Conservation (phyloP, 192 early-diverging fungal species). For the Haplosporangium gracile region DNA sequence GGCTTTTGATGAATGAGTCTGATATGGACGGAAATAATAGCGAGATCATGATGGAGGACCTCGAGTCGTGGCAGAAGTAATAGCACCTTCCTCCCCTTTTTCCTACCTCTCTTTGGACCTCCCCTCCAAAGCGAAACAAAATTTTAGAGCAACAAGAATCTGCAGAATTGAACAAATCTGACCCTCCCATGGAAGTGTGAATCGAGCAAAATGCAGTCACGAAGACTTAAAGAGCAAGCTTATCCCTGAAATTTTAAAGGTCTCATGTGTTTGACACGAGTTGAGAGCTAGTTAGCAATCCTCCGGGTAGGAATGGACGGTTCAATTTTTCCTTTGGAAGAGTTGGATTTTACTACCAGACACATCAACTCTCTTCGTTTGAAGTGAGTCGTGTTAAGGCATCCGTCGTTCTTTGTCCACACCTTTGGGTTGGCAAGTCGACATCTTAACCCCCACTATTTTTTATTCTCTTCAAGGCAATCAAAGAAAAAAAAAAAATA, state of each 20-base stretch:
- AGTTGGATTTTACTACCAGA: constrained; percentile 42
- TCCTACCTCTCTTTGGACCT: neutral
- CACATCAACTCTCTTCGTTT: constrained; percentile 27
- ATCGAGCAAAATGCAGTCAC: neutral
- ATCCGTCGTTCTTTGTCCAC: constrained; percentile 38
- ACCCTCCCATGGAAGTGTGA: neutral
- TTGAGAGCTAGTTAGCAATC: constrained; percentile 61
- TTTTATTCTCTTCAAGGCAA: constrained; percentile 7
- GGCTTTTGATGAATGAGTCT: constrained; percentile 5
- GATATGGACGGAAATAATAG: constrained; percentile 14
- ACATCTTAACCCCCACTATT: constrained; percentile 50
- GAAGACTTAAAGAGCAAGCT: neutral
- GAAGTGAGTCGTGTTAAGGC: constrained; percentile 51
- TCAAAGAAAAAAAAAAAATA: neutral
- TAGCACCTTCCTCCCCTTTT: neutral
- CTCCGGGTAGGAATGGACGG: constrained; percentile 59
- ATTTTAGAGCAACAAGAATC: neutral
- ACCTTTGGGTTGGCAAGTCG: constrained; percentile 3
- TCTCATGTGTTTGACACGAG: constrained; percentile 40
- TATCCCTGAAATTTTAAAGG: neutral
- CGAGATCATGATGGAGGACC: constrained; percentile 34
- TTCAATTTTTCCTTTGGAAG: constrained; percentile 10
- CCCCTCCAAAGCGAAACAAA: neutral
- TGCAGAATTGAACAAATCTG: neutral
- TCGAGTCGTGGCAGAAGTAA: constrained; percentile 47